Evolutionary conservation across 1,139 yeast species (phyloP).

Genomic region (Saccharomyces uvarum): DNA sequence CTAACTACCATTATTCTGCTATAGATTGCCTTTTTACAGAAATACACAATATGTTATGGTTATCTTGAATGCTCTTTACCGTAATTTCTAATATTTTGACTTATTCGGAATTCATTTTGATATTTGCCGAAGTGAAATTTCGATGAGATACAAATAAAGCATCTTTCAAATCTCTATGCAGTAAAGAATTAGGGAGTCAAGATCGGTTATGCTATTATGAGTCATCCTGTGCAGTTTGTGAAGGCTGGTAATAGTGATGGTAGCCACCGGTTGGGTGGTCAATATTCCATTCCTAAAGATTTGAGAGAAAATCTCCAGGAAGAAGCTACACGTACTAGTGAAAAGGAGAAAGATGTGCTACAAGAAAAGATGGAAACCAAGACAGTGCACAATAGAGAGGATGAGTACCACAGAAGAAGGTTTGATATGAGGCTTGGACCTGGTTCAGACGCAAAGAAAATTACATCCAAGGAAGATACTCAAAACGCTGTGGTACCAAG

Average conservation of each 20-base stretch:
- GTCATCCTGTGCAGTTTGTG: neutral
- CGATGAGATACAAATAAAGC: neutral
- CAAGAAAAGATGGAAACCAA: constrained; percentile 29
- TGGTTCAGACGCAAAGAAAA: neutral
- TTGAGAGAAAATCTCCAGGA: constrained; percentile 29
- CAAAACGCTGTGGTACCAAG: constrained; percentile 15
- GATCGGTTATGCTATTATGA: neutral
- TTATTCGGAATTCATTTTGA: neutral
- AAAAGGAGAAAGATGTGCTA: constrained; percentile 31
- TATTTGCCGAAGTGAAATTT: neutral
- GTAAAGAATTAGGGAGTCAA: neutral
- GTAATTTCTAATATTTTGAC: neutral
- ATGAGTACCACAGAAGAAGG: constrained; percentile 39
- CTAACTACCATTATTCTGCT: neutral
- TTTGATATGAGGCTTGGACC: constrained; percentile 27
- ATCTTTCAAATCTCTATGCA: neutral
- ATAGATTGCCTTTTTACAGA: neutral
- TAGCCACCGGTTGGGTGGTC: constrained; percentile 20
- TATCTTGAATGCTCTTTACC: neutral
- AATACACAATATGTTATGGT: neutral
- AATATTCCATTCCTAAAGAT: constrained; percentile 35
- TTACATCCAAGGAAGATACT: constrained; percentile 20
- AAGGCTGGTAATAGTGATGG: constrained; percentile 4
- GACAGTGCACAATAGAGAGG: constrained; percentile 34
- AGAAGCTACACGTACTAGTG: constrained; percentile 30